Evolutionary conservation across 805 yeast species (phyloP).

Genomic region (Teunomyces lycoperdinae): DNA sequence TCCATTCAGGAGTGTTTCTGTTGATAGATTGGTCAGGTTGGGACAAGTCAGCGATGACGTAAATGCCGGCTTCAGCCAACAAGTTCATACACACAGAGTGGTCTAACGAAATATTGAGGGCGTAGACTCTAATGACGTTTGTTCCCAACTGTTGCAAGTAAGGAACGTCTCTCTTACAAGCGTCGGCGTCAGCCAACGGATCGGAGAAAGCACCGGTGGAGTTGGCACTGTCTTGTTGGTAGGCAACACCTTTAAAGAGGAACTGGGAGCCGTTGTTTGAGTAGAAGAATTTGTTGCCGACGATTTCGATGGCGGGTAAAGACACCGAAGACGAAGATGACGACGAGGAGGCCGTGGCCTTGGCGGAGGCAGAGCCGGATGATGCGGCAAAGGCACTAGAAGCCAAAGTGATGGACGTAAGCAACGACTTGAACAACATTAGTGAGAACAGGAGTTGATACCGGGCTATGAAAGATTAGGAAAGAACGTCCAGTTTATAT

Average conservation of each 20-base stretch:
- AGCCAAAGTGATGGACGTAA: slow-evolving; percentile 26
- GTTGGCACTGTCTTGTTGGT: slow-evolving; percentile 65
- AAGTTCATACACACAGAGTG: slow-evolving; percentile 68
- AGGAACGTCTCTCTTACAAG: slow-evolving; percentile 74
- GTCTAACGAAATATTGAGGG: slow-evolving; percentile 60
- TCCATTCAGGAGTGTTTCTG: slow-evolving; percentile 65
- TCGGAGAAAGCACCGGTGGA: slow-evolving; percentile 54
- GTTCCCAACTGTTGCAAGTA: slow-evolving; percentile 60
- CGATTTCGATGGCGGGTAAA: slow-evolving; percentile 62
- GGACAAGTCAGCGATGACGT: slow-evolving; percentile 85
- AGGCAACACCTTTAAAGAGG: slow-evolving; percentile 75
- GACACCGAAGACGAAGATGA: slow-evolving; percentile 13
- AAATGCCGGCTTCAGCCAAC: slow-evolving; percentile 81
- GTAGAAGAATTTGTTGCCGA: slow-evolving; percentile 75
- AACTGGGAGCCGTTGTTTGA: slow-evolving; percentile 78
- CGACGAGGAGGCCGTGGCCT: slow-evolving; percentile 5
- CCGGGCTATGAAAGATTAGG: not conserved
- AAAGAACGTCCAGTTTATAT: slow-evolving; percentile 1
- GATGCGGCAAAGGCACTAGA: slow-evolving; percentile 21
- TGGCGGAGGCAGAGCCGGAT: slow-evolving; percentile 12
- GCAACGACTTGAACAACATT: slow-evolving; percentile 24
- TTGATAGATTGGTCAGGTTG: slow-evolving; percentile 63
- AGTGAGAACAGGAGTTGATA: not conserved
- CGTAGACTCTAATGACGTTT: slow-evolving; percentile 74
- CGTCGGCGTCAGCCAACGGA: slow-evolving; percentile 61